A percentile compares a stretch with the other conserved stretches of the same genome.
Conservation (phyloP, 192 early-diverging fungal genomes). For the Backusella tuberculispora region DNA sequence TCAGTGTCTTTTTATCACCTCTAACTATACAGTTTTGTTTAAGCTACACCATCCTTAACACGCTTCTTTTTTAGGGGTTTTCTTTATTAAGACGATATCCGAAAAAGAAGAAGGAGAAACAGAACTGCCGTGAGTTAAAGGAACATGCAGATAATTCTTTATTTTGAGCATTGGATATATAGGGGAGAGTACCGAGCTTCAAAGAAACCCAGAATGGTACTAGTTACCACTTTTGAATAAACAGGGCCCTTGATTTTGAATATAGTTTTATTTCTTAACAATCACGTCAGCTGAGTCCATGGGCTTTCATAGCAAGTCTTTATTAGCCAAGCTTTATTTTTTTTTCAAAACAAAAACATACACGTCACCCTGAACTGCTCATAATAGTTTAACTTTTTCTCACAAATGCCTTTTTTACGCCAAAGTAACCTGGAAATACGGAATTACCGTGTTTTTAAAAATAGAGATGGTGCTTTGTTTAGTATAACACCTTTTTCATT, state of each 20-base stretch:
- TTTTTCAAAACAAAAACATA: neutral
- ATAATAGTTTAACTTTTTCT: neutral
- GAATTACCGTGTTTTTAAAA: constrained; percentile 7
- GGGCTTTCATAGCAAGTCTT: neutral
- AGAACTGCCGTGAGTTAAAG: neutral
- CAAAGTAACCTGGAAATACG: neutral
- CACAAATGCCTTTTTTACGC: neutral
- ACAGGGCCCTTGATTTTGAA: neutral
- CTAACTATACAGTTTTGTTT: neutral
- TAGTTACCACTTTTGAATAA: neutral
- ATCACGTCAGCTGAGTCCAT: constrained; percentile 10
- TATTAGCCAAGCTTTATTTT: neutral
- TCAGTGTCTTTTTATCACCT: neutral
- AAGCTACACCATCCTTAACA: neutral
- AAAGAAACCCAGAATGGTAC: constrained; percentile 2
- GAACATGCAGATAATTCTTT: neutral
- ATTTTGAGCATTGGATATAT: neutral
- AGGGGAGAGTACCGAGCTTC: neutral
- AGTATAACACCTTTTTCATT: neutral
- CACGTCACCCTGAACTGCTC: neutral
- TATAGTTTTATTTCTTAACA: too few relatives aligned
- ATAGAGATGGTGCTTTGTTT: constrained; percentile 11
- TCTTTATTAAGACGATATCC: constrained; percentile 9
- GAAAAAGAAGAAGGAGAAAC: neutral
- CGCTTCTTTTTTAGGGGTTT: neutral